phyloP scores from a whole-genome alignment of 2,329 filamentous ascomycete genomes.

The Penicillium griseofulvum region DNA sequence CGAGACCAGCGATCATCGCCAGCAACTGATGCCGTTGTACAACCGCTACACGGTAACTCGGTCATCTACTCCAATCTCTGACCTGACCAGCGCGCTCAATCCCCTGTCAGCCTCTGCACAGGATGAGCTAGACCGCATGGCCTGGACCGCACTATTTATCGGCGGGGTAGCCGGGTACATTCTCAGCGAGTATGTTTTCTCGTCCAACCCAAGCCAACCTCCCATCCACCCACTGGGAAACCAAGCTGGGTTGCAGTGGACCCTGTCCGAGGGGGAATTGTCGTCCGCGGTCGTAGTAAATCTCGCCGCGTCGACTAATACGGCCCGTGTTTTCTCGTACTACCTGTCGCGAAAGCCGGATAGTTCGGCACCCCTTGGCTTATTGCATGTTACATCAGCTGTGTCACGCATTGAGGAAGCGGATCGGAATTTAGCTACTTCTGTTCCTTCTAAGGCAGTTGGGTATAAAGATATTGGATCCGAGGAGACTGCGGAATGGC shows the following conservation, averaged over 20 bases:
- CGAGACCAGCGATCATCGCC: slow-evolving; percentile 40
- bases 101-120: neutral
- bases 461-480: slow-evolving; percentile 4
- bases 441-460: slow-evolving; percentile 10
- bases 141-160: slow-evolving; percentile 23
- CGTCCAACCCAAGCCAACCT: slow-evolving; percentile 17
- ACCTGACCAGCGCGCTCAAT: neutral
- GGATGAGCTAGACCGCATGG: slow-evolving; percentile 24
- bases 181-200: slow-evolving; percentile 35
- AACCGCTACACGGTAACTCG: slow-evolving; percentile 41
- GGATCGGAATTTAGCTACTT: neutral
- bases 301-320: slow-evolving; percentile 33
- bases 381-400: slow-evolving; percentile 30
- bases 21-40: slow-evolving; percentile 45
- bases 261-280: slow-evolving; percentile 32
- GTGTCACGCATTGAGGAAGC: slow-evolving; percentile 10
- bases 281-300: slow-evolving; percentile 33
- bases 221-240: slow-evolving; percentile 19
- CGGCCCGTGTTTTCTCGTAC: slow-evolving; percentile 28
- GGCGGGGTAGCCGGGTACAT: slow-evolving; percentile 32
- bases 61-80: neutral
- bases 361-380: slow-evolving; percentile 17
- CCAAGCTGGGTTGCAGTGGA: slow-evolving; percentile 23
- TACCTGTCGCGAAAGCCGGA: slow-evolving; percentile 19
- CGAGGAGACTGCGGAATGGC: slow-evolving; percentile 5